phyloP scores from a whole-genome alignment of 768 basidiomycete species.

The Tricholoma saponaceum region DNA sequence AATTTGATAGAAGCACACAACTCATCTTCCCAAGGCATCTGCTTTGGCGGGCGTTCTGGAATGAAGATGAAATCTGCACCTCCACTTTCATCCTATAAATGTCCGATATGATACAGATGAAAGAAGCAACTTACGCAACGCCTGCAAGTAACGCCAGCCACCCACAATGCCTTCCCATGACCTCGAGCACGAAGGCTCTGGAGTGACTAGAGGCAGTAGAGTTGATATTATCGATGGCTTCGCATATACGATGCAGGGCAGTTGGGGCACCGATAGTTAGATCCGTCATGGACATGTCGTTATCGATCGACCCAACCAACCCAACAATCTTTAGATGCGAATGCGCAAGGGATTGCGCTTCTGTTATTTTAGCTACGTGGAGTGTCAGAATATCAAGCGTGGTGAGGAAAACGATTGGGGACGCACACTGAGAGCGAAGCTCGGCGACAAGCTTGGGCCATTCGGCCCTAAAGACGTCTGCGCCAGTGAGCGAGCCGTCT shows the following conservation, averaged over 20 bases:
- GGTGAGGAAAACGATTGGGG: not conserved
- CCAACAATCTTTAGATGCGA: conserved; percentile 93
- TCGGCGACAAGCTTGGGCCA: conserved; percentile 84
- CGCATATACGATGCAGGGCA: conserved; percentile 94
- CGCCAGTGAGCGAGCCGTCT: conserved; percentile 95
- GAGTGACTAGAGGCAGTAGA: conserved; percentile 96
- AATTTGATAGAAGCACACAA: conserved; percentile 84
- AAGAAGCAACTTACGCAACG: conserved; percentile 57
- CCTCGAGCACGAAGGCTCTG: conserved; percentile 95
- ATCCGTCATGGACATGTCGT: conserved; percentile 98
- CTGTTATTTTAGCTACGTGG: conserved; percentile 62
- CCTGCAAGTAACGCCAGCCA: conserved; percentile 95
- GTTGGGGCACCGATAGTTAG: conserved; percentile 96
- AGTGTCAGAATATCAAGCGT: not conserved
- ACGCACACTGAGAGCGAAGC: conserved; percentile 58
- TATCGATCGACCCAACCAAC: conserved; percentile 98
- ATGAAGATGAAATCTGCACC: conserved; percentile 99
- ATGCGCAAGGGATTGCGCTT: conserved; percentile 65
- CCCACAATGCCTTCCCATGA: conserved; percentile 99
- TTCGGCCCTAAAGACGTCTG: conserved; percentile 89
- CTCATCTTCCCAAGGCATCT: conserved; percentile 82
- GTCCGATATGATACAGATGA: not conserved
- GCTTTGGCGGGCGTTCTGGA: conserved; percentile 83
- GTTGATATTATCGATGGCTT: conserved; percentile 97
- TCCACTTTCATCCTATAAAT: conserved; percentile 37